Evolutionary conservation across 768 basidiomycete species (phyloP).

Genomic region (Mycena belliarum): DNA sequence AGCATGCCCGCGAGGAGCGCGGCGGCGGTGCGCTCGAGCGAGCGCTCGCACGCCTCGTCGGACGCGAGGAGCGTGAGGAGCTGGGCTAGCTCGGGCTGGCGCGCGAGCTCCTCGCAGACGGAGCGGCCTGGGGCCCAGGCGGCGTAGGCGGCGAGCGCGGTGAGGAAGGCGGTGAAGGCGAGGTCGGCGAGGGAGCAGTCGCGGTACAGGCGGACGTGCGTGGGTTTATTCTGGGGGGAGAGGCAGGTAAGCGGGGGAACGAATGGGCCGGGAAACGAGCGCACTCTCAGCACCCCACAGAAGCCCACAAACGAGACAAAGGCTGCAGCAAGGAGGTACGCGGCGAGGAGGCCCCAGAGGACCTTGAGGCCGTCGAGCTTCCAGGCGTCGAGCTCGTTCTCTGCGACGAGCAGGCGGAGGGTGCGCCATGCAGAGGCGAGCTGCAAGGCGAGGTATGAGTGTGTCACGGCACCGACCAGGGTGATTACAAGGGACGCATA

Average conservation of each 20-base stretch:
- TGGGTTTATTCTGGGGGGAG: conserved; percentile 41
- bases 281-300: conserved; percentile 67
- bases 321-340: conserved; percentile 68
- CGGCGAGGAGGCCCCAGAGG: conserved; percentile 62
- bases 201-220: conserved; percentile 66
- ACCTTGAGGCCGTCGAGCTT: conserved; percentile 46
- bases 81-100: conserved; percentile 69
- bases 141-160: conserved; percentile 44
- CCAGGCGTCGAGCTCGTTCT: conserved; percentile 48
- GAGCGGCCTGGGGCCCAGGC: conserved; percentile 31
- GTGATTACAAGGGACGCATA: no score
- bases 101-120: conserved; percentile 60
- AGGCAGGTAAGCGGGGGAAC: not conserved
- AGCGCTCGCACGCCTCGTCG: conserved; percentile 75
- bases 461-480: not conserved
- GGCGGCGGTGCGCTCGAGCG: conserved; percentile 73
- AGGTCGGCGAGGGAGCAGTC: conserved; percentile 70
- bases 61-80: conserved; percentile 56
- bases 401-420: conserved; percentile 45
- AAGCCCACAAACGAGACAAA: conserved; percentile 67
- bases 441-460: not conserved
- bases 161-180: conserved; percentile 62
- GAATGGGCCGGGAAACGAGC: conserved; percentile 15
- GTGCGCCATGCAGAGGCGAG: conserved; percentile 28
- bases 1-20: conserved; percentile 59